phyloP scores from a whole-genome alignment of 202 grass and related monocot genomes.

The Setaria viridis region DNA sequence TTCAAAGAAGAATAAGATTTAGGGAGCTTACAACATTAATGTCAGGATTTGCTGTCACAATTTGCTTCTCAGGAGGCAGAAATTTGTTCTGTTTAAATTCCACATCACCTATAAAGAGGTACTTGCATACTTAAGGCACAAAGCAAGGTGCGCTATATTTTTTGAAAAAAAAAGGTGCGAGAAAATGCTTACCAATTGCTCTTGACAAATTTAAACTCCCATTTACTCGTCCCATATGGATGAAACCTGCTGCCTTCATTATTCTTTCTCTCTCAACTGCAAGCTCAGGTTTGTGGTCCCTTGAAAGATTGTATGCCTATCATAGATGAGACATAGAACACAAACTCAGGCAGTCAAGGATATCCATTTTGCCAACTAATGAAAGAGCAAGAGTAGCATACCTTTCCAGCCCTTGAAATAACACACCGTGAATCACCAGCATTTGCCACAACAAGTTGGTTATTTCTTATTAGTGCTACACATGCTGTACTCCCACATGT shows the following conservation, averaged over 20 bases:
- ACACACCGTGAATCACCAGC: slow-evolving; percentile 99
- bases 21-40: slow-evolving; percentile 76
- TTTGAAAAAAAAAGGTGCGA: slow-evolving; percentile 3
- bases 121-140: slow-evolving; percentile 25
- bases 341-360: slow-evolving; percentile 24
- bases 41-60: slow-evolving; percentile 88
- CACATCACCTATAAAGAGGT: slow-evolving; percentile 77
- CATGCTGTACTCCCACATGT: slow-evolving; percentile 88
- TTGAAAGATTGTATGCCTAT: slow-evolving; percentile 97
- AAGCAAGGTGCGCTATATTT: neutral
- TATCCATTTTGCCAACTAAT: slow-evolving; percentile 9
- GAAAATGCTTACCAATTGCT: slow-evolving; percentile 78
- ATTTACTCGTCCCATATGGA: slow-evolving; percentile 89
- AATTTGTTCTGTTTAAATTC: slow-evolving; percentile 97
- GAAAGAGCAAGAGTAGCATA: slow-evolving; percentile 36
- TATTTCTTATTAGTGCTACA: slow-evolving; percentile 83
- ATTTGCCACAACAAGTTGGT: slow-evolving; percentile 85
- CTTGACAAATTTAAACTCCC: slow-evolving; percentile 95
- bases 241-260: slow-evolving; percentile 93
- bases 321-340: slow-evolving; percentile 28
- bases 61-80: slow-evolving; percentile 91
- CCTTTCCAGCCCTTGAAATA: slow-evolving; percentile 90
- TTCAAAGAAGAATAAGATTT: slow-evolving; percentile 25
- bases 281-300: slow-evolving; percentile 96
- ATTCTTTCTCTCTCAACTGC: slow-evolving; percentile 87